These are phyloP conservation scores for Trapa bicornis DNA, from an alignment of 345 rosid genomes.

Conservation along the genomic window DNA sequence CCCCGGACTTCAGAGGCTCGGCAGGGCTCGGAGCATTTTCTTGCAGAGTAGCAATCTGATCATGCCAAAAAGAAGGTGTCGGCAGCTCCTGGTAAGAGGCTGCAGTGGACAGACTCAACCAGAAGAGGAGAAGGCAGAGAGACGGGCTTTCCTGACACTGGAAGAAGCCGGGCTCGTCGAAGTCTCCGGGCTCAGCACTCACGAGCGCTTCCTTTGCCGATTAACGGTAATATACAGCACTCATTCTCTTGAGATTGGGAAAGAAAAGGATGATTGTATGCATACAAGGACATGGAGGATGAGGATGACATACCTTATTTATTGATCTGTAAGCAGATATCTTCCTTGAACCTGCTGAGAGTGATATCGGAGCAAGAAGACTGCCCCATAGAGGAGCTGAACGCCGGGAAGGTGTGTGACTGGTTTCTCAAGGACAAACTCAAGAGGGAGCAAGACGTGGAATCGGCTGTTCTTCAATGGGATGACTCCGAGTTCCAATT, in stretches of 20 bases:
- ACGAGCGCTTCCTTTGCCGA: conserved; percentile 77
- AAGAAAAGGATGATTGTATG: too few relatives aligned
- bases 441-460: conserved; percentile 54
- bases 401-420: conserved; percentile 73
- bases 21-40: background rate
- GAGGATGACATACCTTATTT: background rate
- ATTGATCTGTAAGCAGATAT: conserved; percentile 33
- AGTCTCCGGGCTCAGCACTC: conserved; percentile 61
- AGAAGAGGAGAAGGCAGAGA: conserved; percentile 26
- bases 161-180: conserved; percentile 95
- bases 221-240: conserved; percentile 40
- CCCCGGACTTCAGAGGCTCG: conserved; percentile 5
- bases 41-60: background rate
- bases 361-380: conserved; percentile 78
- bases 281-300: background rate
- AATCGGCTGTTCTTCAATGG: conserved; percentile 86
- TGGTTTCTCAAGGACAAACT: conserved; percentile 81
- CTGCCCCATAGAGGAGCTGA: conserved; percentile 68
- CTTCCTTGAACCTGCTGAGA: conserved; percentile 66
- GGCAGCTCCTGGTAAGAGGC: conserved; percentile 16
- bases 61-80: conserved; percentile 4
- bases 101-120: conserved; percentile 24
- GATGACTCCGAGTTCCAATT: conserved; percentile 61
- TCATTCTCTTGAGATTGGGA: too few relatives aligned
- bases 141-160: conserved; percentile 41